phyloP scores from a whole-genome alignment of 257 asterid species.

The Anisodus tanguticus region DNA sequence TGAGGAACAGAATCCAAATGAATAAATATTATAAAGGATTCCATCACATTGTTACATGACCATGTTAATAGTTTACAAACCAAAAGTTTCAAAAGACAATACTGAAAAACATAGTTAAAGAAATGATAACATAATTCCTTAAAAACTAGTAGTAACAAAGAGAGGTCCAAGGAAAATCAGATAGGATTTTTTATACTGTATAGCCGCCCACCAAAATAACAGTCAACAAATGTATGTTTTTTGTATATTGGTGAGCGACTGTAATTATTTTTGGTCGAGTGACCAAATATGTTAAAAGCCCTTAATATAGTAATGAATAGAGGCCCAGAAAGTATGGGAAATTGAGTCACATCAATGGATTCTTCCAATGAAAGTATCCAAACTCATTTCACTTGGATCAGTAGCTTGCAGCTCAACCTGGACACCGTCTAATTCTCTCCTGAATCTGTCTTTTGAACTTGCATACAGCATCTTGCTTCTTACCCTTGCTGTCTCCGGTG shows the following conservation, averaged over 20 bases:
- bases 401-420: too few species aligned
- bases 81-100: neutral
- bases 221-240: neutral
- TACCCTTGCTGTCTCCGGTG: constrained; percentile 47
- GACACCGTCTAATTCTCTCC: too few species aligned
- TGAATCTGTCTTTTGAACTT: too few species aligned
- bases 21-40: neutral
- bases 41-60: constrained; percentile 23
- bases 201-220: neutral
- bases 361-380: constrained; percentile 59
- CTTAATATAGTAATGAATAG: constrained; percentile 6
- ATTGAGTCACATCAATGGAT: constrained; percentile 42
- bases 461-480: too few species aligned
- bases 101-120: neutral
- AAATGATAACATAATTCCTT: constrained; percentile 11
- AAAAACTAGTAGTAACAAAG: constrained; percentile 4
- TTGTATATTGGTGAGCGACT: neutral
- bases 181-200: neutral
- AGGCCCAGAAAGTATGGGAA: neutral
- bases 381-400: constrained; percentile 62
- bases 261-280: neutral
- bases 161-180: neutral
- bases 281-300: neutral
- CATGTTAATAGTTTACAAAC: constrained; percentile 23
- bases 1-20: neutral